Evolutionary conservation across 306 rosid species (phyloP).

Genomic region (Aeschynomene evenia): DNA sequence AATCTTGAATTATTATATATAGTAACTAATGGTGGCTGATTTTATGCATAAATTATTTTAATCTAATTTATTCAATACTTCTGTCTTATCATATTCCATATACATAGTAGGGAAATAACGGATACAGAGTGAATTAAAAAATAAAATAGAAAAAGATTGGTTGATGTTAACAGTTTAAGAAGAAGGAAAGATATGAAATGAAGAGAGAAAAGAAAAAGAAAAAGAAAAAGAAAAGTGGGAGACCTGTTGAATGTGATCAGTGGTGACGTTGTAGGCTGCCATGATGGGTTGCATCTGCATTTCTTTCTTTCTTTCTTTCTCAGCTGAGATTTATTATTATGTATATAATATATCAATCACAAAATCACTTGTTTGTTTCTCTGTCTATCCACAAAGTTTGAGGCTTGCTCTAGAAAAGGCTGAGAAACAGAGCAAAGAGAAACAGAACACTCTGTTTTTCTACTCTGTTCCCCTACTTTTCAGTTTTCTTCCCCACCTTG

Average conservation of each 20-base stretch:
- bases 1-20: too few relatives aligned
- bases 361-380: not conserved
- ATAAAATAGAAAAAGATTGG: not conserved
- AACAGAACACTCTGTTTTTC: not conserved
- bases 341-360: not conserved
- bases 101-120: too few relatives aligned
- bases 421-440: not conserved
- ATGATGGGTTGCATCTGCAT: slow-evolving; percentile 99
- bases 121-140: not conserved
- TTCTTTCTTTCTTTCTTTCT: too few relatives aligned
- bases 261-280: slow-evolving; percentile 96
- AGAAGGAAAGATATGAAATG: not conserved
- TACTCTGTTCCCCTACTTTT: not conserved
- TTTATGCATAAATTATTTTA: too few relatives aligned
- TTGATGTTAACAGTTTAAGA: too few relatives aligned
- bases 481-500: not conserved
- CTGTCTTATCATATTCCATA: too few relatives aligned
- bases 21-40: too few relatives aligned
- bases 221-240: not conserved
- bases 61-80: too few relatives aligned
- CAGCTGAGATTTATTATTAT: slow-evolving; percentile 19
- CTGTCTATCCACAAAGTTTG: not conserved
- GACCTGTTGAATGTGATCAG: slow-evolving; percentile 99
- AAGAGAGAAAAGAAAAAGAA: too few relatives aligned
- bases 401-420: too few relatives aligned